Evolutionary conservation across 192 early-diverging fungal genomes (phyloP), one percentile per base, ranked within the genome.

Genomic region (Mortierella alpina): DNA sequence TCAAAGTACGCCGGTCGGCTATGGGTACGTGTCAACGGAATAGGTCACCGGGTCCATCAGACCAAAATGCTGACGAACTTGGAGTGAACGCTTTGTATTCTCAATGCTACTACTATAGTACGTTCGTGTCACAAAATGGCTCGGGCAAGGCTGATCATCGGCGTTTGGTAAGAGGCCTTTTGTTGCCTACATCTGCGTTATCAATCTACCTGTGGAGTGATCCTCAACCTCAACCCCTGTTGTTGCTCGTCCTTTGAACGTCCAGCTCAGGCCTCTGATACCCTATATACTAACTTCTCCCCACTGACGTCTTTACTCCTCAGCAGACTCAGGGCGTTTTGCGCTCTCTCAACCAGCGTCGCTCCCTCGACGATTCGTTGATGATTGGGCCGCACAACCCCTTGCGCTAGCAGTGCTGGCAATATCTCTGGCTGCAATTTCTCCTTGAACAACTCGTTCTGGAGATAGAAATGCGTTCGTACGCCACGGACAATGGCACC

Each of bases 361-460:
- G 65, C 65, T 56, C 65, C 65, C 55, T 66, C 53, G 14, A 66
- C 65, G 17, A 66, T 42, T 20, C 65, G 50, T 11, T 66, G 65
- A 18, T 66, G 53, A 6, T 66, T 66, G 52, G 65, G 52, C 51
- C 55, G 7, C n/a, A 66, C 44, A 9, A 66, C 55, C 17, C 65
- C 65, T 10, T 66, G 52, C 9, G 65, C 40, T 42, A 66, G 52
- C 52, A 66, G 42, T 42, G 65, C n/a, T 55, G 65, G 65, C 41
- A 66, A 66, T 39, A 66, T 66, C 65, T 66, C 65, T 2, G 65
- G 65, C 65, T 66, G 65, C 40, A 66, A 20, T 12, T 20, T 56
- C 53, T 66, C 52, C 65, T 66, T 66, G 53, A 66, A 66, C 52
- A 66, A 66, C 52, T 55, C 65, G 52, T 66, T 66, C 52, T 66